Evolutionary conservation across 768 basidiomycete genomes (phyloP).

Genomic region (Serendipita indica): DNA sequence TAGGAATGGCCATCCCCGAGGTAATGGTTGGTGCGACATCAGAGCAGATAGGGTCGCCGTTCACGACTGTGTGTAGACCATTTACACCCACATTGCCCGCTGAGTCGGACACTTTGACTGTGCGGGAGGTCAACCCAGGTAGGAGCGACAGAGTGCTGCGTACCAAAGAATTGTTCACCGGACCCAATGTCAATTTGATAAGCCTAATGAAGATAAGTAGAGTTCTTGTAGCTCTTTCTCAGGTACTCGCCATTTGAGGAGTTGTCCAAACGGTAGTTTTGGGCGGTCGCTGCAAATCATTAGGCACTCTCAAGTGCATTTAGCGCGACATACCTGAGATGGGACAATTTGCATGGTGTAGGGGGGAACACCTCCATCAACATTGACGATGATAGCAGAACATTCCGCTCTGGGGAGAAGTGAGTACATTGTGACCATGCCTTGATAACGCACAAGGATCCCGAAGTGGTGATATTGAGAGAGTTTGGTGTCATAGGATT

Average conservation of each 20-base stretch:
- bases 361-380: not conserved
- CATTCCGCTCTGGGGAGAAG: conserved; percentile 1
- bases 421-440: too few relatives aligned
- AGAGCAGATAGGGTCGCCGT: not conserved
- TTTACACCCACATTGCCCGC: not conserved
- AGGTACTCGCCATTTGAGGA: not conserved
- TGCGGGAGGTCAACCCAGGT: not conserved
- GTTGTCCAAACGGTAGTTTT: conserved; percentile 5
- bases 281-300: not conserved
- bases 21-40: not conserved
- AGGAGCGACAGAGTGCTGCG: not conserved
- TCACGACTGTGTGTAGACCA: conserved; percentile 2
- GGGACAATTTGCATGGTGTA: conserved; percentile 1
- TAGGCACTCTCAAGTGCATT: not conserved
- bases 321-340: not conserved
- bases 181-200: not conserved
- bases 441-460: not conserved
- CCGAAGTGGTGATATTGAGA: not conserved
- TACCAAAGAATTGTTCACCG: conserved; percentile 6
- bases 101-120: not conserved
- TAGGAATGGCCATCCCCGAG: not conserved
- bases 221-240: too few relatives aligned
- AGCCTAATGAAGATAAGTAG: not conserved
- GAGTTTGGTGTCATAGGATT: not conserved
- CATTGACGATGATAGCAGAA: not conserved